Conservation (phyloP, 2,329 filamentous ascomycete genomes). For the Cyphellophora attinorum region DNA sequence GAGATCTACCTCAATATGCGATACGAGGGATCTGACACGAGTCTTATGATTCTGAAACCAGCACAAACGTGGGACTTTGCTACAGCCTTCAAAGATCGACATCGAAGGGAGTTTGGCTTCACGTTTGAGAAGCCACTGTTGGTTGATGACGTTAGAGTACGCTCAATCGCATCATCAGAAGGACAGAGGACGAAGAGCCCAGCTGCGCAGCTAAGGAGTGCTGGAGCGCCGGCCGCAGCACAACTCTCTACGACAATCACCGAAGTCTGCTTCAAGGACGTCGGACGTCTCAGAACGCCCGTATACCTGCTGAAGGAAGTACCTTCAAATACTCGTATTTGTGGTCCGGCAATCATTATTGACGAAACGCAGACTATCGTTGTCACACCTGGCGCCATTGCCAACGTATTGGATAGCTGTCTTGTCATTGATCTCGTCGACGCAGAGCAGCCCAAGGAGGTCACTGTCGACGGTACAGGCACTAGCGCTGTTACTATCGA, state of each 20-base stretch:
- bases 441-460: too few relatives aligned
- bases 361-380: constrained; percentile 39
- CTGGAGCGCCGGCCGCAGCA: too few relatives aligned
- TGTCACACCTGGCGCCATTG: constrained; percentile 27
- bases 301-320: too few relatives aligned
- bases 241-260: too few relatives aligned
- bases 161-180: constrained; percentile 60
- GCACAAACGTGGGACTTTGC: constrained; percentile 69
- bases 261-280: too few relatives aligned
- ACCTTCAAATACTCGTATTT: constrained; percentile 19
- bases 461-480: too few relatives aligned
- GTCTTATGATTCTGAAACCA: constrained; percentile 45
- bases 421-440: constrained; percentile 35
- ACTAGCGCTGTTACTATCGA: constrained; percentile 58
- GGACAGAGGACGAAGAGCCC: constrained; percentile 53
- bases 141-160: constrained; percentile 78
- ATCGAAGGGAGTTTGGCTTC: constrained; percentile 87
- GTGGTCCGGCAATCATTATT: constrained; percentile 21
- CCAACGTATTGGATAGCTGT: constrained; percentile 27
- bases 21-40: constrained; percentile 42
- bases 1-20: constrained; percentile 39
- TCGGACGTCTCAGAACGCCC: too few relatives aligned
- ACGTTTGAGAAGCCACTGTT: constrained; percentile 78
- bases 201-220: constrained; percentile 34
- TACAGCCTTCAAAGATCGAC: constrained; percentile 72